Evolutionary conservation across 306 rosid genomes (phyloP).

Genomic region (Cucumis sativus): Cucumber_9930_V3 NC_026659.2:24794001-24794500

Average conservation of each 20-base stretch:
- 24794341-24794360: conserved; percentile 94
- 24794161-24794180: conserved; percentile 79
- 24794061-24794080: conserved; percentile 52
- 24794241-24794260: conserved; percentile 85
- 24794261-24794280: conserved; percentile 90
- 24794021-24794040: conserved; percentile 19
- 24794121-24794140: conserved; percentile 49
- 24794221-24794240: conserved; percentile 79
- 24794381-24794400: conserved; percentile 90
- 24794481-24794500: conserved; percentile 89
- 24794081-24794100: conserved; percentile 92
- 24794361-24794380: conserved; percentile 73
- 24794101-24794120: conserved; percentile 57
- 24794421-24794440: conserved; percentile 81
- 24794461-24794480: conserved; percentile 86
- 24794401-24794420: conserved; percentile 93
- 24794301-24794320: conserved; percentile 79
- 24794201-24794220: conserved; percentile 83
- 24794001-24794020: not conserved
- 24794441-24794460: conserved; percentile 92
- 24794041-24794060: conserved; percentile 63
- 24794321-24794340: conserved; percentile 94
- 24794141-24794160: conserved; percentile 71
- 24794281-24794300: conserved; percentile 81
- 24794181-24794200: conserved; percentile 82